These are phyloP conservation scores for Nelumbo lutea DNA, from an alignment of 164 flowering plant genomes.

Conservation along the genomic window DNA sequence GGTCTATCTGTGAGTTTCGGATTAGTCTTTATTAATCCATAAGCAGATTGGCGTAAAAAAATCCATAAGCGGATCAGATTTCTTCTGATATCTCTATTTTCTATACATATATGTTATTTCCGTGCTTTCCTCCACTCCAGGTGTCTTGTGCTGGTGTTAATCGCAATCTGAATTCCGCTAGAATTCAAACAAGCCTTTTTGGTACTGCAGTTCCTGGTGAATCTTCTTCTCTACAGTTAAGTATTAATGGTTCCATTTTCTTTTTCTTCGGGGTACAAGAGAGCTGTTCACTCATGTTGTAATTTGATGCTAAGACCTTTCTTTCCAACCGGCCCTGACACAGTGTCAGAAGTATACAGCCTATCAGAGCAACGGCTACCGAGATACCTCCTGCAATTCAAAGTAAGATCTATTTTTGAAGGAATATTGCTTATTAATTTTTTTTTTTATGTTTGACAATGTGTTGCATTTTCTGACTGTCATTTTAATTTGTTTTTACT, in stretches of 20 bases:
- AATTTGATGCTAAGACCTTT: background rate
- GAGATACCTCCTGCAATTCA: constrained; percentile 64
- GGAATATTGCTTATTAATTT: background rate
- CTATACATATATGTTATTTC: background rate
- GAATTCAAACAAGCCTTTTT: constrained; percentile 31
- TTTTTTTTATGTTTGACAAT: background rate
- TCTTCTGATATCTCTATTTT: background rate
- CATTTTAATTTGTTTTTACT: background rate
- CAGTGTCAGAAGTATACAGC: constrained; percentile 33
- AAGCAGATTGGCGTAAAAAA: no score
- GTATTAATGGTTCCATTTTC: constrained; percentile 4
- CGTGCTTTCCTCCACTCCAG: constrained; percentile 16
- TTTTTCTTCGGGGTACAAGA: background rate
- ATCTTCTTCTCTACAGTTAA: constrained; percentile 44
- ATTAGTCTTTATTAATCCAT: no score
- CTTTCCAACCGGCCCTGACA: constrained; percentile 11
- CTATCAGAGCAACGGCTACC: constrained; percentile 82
- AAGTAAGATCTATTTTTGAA: constrained; percentile 31
- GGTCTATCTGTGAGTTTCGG: no score
- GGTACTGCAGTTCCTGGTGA: constrained; percentile 28
- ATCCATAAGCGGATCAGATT: no score
- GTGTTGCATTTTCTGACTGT: background rate
- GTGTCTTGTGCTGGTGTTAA: constrained; percentile 19
- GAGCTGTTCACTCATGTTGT: background rate
- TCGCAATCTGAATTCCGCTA: constrained; percentile 19